Percentiles rank a stretch among this genome's conserved stretches.
These are phyloP conservation scores for Penicillium pancosmium DNA, from an alignment of 495 filamentous ascomycete species.

Conservation along the genomic window DNA sequence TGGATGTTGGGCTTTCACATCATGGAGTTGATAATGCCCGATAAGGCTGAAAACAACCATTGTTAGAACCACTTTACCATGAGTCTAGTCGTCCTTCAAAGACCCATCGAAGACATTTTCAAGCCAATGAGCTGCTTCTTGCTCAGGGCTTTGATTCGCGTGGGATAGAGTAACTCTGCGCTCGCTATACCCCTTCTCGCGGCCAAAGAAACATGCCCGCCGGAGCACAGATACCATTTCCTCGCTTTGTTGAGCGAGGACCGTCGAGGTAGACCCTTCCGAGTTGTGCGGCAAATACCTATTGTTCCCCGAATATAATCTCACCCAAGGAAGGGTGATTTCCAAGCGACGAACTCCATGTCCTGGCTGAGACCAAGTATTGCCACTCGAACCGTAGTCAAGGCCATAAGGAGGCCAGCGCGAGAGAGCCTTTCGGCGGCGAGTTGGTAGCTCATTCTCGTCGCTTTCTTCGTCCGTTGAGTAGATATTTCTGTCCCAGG, in stretches of 20 bases:
- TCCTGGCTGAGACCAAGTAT: conserved; percentile 18
- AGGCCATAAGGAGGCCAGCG: conserved; percentile 48
- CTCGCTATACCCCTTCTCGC: conserved; percentile 39
- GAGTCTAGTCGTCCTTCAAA: conserved; percentile 10
- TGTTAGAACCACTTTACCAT: background rate
- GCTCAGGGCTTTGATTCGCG: background rate
- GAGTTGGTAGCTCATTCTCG: conserved; percentile 12
- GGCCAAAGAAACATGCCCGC: conserved; percentile 45
- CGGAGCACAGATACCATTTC: conserved; percentile 47
- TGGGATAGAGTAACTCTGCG: conserved; percentile 29
- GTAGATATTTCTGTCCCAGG: conserved; percentile 15
- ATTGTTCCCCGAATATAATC: conserved; percentile 22
- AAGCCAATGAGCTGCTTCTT: conserved; percentile 29
- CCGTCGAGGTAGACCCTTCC: conserved; percentile 11
- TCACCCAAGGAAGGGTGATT: conserved; percentile 38
- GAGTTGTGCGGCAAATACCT: background rate
- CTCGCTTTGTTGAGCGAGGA: conserved; percentile 36
- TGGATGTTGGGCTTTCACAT: too few relatives aligned
- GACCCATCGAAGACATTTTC: conserved; percentile 18
- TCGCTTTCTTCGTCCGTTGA: conserved; percentile 11
- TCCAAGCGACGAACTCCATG: conserved; percentile 29
- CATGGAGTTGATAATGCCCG: background rate
- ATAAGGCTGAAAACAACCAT: background rate
- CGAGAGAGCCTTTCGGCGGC: conserved; percentile 40
- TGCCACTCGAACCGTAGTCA: conserved; percentile 34